phyloP scores from a whole-genome alignment of 1,284 basidiomycete species.

The Boletellus deceptivus region DNA sequence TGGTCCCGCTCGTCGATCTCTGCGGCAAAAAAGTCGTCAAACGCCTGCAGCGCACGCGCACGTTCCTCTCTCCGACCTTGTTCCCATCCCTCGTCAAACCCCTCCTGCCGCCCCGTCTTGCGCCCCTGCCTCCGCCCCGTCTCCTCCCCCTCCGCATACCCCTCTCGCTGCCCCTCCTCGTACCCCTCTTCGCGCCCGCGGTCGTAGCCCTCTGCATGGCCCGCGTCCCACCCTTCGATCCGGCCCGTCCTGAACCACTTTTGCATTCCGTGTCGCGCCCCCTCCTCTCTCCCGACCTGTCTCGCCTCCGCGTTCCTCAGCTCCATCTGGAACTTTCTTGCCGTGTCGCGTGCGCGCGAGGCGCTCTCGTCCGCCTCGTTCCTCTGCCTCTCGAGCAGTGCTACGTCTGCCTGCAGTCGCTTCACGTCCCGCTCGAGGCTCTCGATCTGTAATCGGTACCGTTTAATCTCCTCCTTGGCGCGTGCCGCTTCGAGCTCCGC shows the following conservation, averaged over 20 bases:
- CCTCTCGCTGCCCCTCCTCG: slow-evolving; percentile 42
- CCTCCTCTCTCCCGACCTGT: slow-evolving; percentile 47
- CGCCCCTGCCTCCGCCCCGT: slow-evolving; percentile 44
- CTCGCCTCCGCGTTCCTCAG: slow-evolving; percentile 48
- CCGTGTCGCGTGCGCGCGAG: slow-evolving; percentile 45
- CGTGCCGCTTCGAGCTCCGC: slow-evolving; percentile 46
- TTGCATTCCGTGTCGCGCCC: slow-evolving; percentile 36
- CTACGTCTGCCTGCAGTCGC: slow-evolving; percentile 42
- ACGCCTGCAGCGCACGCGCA: slow-evolving; percentile 48
- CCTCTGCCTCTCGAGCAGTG: slow-evolving; percentile 43
- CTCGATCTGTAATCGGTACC: slow-evolving; percentile 50
- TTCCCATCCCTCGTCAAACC: slow-evolving; percentile 38
- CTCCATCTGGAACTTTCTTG: slow-evolving; percentile 45
- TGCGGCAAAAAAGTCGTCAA: slow-evolving; percentile 51
- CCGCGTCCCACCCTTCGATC: slow-evolving; percentile 43
- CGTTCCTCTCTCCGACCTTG: slow-evolving; percentile 45
- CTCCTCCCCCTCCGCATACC: slow-evolving; percentile 40
- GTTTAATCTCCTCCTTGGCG: slow-evolving; percentile 48
- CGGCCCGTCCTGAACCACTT: slow-evolving; percentile 42
- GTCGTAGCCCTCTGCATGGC: slow-evolving; percentile 42
- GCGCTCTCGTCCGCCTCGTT: slow-evolving; percentile 48
- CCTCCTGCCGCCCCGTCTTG: slow-evolving; percentile 45
- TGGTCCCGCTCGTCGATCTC: slow-evolving; percentile 38
- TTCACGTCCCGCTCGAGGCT: slow-evolving; percentile 48
- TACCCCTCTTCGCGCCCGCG: slow-evolving; percentile 49